phyloP scores from a whole-genome alignment of 2,329 filamentous ascomycete species.

The Decorospora gaudefroyi region DNA sequence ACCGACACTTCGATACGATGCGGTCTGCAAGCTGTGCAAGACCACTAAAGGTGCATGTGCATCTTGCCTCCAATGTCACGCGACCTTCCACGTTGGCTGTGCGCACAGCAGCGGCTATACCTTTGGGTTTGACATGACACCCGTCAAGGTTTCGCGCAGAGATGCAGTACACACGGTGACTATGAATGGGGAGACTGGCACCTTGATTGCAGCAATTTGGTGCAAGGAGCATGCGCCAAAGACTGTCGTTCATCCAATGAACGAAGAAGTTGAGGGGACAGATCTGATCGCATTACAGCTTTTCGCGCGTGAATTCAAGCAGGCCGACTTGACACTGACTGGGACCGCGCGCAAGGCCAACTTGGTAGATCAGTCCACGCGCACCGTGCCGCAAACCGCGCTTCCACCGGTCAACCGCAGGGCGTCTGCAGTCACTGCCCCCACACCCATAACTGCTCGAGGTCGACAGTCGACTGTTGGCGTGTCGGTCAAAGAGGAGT shows the following conservation, averaged over 20 bases:
- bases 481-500: constrained; percentile 45
- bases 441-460: constrained; percentile 42
- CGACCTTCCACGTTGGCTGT: constrained; percentile 82
- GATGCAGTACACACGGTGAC: constrained; percentile 80
- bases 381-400: constrained; percentile 45
- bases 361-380: constrained; percentile 68
- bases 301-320: constrained; percentile 88
- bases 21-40: constrained; percentile 84
- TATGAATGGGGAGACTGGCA: constrained; percentile 77
- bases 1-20: constrained; percentile 78
- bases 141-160: constrained; percentile 84
- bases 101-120: constrained; percentile 80
- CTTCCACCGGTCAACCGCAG: constrained; percentile 45
- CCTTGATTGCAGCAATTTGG: constrained; percentile 85
- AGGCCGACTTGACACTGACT: constrained; percentile 86
- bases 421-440: constrained; percentile 46
- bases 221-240: constrained; percentile 84
- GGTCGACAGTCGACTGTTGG: constrained; percentile 45
- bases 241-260: constrained; percentile 74
- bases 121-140: constrained; percentile 87
- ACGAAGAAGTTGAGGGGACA: constrained; percentile 72
- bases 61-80: constrained; percentile 74
- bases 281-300: constrained; percentile 81
- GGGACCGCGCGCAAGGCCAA: constrained; percentile 93
- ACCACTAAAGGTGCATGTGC: constrained; percentile 76